Evolutionary conservation across 2,329 filamentous ascomycete species (phyloP).

Genomic region (Scedosporium boydii): DNA sequence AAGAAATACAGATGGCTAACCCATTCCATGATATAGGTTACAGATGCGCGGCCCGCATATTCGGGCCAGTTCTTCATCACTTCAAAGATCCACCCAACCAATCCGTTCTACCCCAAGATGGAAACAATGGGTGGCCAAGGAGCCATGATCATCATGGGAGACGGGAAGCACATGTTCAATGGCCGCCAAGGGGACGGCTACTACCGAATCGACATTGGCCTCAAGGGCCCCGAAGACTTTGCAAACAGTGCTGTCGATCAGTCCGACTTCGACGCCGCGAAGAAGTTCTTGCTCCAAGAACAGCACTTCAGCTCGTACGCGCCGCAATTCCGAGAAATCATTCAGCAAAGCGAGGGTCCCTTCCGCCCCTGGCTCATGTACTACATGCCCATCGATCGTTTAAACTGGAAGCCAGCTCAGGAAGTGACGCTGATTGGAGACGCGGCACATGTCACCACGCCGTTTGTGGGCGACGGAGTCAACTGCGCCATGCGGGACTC

Average conservation of each 20-base stretch:
- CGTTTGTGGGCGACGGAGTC: constrained; percentile 49
- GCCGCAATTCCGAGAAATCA: constrained; percentile 24
- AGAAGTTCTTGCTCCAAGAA: constrained; percentile 26
- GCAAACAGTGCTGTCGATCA: constrained; percentile 32
- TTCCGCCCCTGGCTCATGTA: constrained; percentile 27
- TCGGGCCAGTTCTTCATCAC: constrained; percentile 34
- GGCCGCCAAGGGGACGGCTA: constrained; percentile 33
- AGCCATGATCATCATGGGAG: constrained; percentile 32
- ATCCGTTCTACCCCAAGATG: constrained; percentile 31
- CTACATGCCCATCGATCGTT: constrained; percentile 42
- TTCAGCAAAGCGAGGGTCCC: constrained; percentile 1
- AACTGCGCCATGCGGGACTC: constrained; percentile 49
- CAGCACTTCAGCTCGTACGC: constrained; percentile 33
- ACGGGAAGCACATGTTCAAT: constrained; percentile 27
- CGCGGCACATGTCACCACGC: constrained; percentile 50
- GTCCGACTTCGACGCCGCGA: constrained; percentile 24
- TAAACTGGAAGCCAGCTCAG: constrained; percentile 33
- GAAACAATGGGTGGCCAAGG: constrained; percentile 35
- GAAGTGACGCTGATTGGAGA: constrained; percentile 49
- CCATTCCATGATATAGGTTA: constrained; percentile 10
- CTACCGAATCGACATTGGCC: constrained; percentile 32
- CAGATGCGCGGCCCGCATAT: constrained; percentile 30
- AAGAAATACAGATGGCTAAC: no score
- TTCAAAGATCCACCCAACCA: constrained; percentile 30
- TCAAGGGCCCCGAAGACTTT: constrained; percentile 26